Percentiles rank a stretch among this genome's conserved stretches.
Evolutionary conservation across 2,329 filamentous ascomycete genomes (phyloP).

Genomic region (Atkinsonella hypoxylon): DNA sequence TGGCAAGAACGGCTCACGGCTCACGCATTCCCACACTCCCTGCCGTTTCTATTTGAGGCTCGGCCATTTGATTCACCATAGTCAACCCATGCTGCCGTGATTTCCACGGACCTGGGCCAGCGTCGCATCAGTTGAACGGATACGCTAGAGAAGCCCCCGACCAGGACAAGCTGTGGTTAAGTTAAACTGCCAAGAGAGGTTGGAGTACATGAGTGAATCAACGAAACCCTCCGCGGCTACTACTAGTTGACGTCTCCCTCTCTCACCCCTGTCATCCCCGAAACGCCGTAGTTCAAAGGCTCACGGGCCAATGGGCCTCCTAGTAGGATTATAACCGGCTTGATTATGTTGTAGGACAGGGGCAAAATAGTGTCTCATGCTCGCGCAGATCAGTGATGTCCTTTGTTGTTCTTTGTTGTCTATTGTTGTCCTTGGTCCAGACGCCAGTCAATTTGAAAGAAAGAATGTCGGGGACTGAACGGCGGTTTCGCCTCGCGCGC

Average conservation of each 20-base stretch:
- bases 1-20: neutral
- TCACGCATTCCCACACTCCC: neutral
- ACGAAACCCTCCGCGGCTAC: neutral
- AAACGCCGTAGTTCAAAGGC: neutral
- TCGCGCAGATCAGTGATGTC: slow-evolving; percentile 1
- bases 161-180: neutral
- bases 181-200: neutral
- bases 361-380: slow-evolving; percentile 3
- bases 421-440: slow-evolving; percentile 1
- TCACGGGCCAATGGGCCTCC: neutral
- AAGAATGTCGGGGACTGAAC: neutral
- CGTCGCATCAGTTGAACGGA: neutral
- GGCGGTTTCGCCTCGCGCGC: neutral
- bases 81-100: neutral
- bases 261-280: neutral
- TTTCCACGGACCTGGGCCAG: neutral
- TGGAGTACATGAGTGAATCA: neutral
- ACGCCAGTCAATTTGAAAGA: neutral
- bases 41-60: neutral
- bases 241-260: neutral
- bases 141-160: neutral
- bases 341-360: slow-evolving; percentile 3
- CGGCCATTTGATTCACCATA: neutral
- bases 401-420: neutral
- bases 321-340: neutral